Percentiles rank a stretch among this genome's conserved stretches.
Conservation (phyloP, 306 rosid species). For the Inga oerstediana region DNA sequence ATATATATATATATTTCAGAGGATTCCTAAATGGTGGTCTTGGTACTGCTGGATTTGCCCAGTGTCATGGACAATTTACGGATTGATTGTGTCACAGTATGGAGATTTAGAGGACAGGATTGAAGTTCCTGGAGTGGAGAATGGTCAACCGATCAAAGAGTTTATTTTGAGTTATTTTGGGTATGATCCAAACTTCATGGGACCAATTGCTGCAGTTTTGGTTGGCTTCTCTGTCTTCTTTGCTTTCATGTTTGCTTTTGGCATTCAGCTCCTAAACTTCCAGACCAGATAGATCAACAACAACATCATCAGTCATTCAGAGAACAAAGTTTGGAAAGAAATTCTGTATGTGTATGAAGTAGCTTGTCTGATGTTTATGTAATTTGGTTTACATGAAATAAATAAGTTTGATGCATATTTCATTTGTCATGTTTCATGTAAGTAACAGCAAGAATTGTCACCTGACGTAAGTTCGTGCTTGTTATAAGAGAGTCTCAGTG, state of each 20-base stretch:
- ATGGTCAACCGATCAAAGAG: constrained; percentile 32
- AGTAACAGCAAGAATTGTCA: too few species aligned
- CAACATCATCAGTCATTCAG: background rate
- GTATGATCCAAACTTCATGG: constrained; percentile 69
- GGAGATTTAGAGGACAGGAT: constrained; percentile 54
- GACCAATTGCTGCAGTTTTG: constrained; percentile 80
- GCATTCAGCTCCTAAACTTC: constrained; percentile 79
- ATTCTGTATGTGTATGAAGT: background rate
- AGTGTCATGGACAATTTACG: constrained; percentile 93
- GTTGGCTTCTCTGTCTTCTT: constrained; percentile 72
- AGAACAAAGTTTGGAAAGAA: background rate
- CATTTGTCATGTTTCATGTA: background rate
- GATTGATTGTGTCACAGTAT: constrained; percentile 90
- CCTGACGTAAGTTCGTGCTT: too few species aligned
- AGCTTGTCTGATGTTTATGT: background rate
- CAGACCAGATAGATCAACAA: constrained; percentile 42
- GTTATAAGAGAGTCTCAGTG: too few species aligned
- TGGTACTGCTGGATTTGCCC: constrained; percentile 99
- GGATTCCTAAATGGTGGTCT: constrained; percentile 96
- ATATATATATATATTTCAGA: constrained; percentile 63
- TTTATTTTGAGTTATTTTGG: constrained; percentile 62
- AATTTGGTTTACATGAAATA: too few species aligned
- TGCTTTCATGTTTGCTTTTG: constrained; percentile 74
- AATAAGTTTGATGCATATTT: background rate
- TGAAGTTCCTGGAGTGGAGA: constrained; percentile 46